Evolutionary conservation across 352 stramenopile species (phyloP).

Genomic region (Pilasporangium apinafurcum): DNA sequence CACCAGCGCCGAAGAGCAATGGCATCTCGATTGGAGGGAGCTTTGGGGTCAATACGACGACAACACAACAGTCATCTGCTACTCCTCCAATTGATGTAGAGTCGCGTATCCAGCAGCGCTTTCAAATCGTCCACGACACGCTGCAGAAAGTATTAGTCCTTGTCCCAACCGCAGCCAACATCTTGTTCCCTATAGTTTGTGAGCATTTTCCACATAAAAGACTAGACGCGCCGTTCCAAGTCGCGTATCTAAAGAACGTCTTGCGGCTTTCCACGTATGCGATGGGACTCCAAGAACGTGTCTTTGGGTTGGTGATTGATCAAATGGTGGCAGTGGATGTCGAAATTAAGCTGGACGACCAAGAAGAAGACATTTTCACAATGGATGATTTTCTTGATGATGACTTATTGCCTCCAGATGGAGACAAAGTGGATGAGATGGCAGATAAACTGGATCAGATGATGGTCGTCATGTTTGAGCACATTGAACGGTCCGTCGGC

Average conservation of each 20-base stretch:
- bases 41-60: constrained; percentile 14
- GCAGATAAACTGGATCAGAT: constrained; percentile 85
- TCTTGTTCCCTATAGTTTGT: constrained; percentile 69
- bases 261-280: constrained; percentile 64
- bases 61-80: constrained; percentile 1
- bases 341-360: constrained; percentile 86
- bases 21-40: constrained; percentile 41
- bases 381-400: constrained; percentile 81
- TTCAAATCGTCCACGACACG: constrained; percentile 50
- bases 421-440: constrained; percentile 65
- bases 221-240: constrained; percentile 53
- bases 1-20: constrained; percentile 1
- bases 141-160: constrained; percentile 61
- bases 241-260: constrained; percentile 68
- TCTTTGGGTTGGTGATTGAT: constrained; percentile 82
- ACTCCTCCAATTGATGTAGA: constrained; percentile 29
- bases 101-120: constrained; percentile 46
- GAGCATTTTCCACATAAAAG: constrained; percentile 84
- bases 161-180: constrained; percentile 68
- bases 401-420: constrained; percentile 53
- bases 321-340: constrained; percentile 84
- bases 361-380: constrained; percentile 78
- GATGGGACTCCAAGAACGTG: constrained; percentile 64
- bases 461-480: constrained; percentile 86
- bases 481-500: constrained; percentile 44